A percentile compares a stretch with the other conserved stretches of the same genome.
phyloP scores from a whole-genome alignment of 768 basidiomycete species.

The Roridomyces roridus region DNA sequence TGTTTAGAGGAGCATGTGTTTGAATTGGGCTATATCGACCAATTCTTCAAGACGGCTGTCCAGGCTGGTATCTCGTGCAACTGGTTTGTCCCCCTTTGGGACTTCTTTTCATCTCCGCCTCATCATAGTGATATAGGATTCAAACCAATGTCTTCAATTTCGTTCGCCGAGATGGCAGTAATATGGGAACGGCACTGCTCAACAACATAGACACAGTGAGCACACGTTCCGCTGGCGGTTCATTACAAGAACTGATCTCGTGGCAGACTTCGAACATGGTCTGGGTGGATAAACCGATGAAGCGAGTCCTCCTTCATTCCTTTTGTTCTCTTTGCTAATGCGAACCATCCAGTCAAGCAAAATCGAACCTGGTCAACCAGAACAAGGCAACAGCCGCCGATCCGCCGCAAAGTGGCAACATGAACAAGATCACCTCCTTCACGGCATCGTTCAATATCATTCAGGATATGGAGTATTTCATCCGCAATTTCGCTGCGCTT shows the following conservation, averaged over 20 bases:
- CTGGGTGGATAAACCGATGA: constrained; percentile 12
- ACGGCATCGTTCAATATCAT: neutral
- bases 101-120: too few relatives aligned
- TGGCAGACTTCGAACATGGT: neutral
- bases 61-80: neutral
- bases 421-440: neutral
- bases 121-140: too few relatives aligned
- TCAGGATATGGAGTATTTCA: constrained; percentile 4
- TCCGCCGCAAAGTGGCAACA: neutral
- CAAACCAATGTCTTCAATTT: neutral
- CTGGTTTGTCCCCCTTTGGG: neutral
- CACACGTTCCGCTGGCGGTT: too few relatives aligned
- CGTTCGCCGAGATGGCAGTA: neutral
- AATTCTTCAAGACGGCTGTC: neutral
- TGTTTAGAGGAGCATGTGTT: constrained; percentile 9
- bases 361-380: constrained; percentile 9
- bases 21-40: constrained; percentile 6
- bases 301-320: too few relatives aligned
- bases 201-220: neutral
- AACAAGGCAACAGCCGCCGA: neutral
- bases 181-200: neutral
- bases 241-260: neutral
- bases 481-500: constrained; percentile 6
- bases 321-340: too few relatives aligned
- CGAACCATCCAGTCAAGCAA: too few relatives aligned